Evolutionary conservation across 1,284 basidiomycete species (phyloP).

Genomic region (Irpex rosettiformis): DNA sequence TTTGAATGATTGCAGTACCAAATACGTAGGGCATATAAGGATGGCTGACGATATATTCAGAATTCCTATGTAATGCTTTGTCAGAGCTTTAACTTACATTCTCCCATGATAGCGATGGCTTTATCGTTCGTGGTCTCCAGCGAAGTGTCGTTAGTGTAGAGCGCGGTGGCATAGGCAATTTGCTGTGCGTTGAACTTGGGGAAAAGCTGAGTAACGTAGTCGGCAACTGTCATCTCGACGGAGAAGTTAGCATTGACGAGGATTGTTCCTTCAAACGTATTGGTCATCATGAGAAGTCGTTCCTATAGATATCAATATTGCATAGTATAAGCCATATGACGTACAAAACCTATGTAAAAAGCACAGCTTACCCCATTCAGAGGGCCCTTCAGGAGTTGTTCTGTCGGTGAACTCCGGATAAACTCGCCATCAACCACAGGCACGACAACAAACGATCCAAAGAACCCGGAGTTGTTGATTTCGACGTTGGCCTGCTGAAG

Average conservation of each 20-base stretch:
- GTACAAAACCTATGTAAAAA: background rate
- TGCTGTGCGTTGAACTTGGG: background rate
- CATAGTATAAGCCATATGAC: background rate
- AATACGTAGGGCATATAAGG: background rate
- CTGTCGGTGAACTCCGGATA: background rate
- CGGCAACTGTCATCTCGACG: background rate
- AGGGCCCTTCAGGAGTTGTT: background rate
- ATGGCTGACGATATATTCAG: too few species aligned
- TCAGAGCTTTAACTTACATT: background rate
- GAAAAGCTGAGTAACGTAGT: background rate
- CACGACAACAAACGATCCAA: background rate
- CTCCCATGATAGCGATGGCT: conserved; percentile 1
- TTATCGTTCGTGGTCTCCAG: background rate
- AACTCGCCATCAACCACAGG: background rate
- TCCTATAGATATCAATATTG: background rate
- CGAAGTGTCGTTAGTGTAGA: background rate
- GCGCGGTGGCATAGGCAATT: background rate
- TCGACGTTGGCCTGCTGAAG: background rate
- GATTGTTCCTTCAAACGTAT: background rate
- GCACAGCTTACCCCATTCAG: background rate
- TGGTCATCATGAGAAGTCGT: background rate
- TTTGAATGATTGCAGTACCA: background rate
- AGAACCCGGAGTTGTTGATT: background rate
- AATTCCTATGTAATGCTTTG: background rate
- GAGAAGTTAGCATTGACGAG: background rate